These are phyloP conservation scores for Fusarium cyanostomum DNA, from an alignment of 2,329 filamentous ascomycete species.

Conservation along the genomic window DNA sequence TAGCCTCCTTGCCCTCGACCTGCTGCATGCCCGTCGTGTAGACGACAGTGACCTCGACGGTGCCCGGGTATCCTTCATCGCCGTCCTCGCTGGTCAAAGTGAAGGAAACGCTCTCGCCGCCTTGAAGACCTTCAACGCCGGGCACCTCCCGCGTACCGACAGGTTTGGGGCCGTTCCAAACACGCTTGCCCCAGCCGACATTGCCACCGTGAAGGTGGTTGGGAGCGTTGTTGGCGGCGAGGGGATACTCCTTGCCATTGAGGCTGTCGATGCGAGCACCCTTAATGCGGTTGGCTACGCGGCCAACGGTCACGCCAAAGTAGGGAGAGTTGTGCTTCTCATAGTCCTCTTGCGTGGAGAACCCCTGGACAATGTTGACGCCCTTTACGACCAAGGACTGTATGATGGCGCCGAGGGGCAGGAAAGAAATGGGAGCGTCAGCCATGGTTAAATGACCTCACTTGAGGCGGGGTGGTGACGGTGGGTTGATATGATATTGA, in stretches of 20 bases:
- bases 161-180: constrained; percentile 76
- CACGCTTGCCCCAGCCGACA: constrained; percentile 82
- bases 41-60: constrained; percentile 78
- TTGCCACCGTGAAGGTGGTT: constrained; percentile 80
- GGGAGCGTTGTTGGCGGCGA: constrained; percentile 79
- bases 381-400: constrained; percentile 81
- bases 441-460: constrained; percentile 48
- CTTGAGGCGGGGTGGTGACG: constrained; percentile 10
- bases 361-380: constrained; percentile 88
- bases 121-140: constrained; percentile 61
- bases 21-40: constrained; percentile 80
- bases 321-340: constrained; percentile 77
- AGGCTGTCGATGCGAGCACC: constrained; percentile 75
- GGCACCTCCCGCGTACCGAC: constrained; percentile 62
- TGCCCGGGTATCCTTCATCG: constrained; percentile 91
- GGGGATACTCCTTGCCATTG: constrained; percentile 74
- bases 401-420: constrained; percentile 81
- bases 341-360: constrained; percentile 80
- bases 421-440: constrained; percentile 68
- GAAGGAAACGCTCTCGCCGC: constrained; percentile 74
- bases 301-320: constrained; percentile 95
- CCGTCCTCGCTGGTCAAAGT: constrained; percentile 76
- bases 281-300: constrained; percentile 81
- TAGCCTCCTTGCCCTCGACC: constrained; percentile 69
- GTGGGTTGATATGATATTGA: constrained; percentile 5